Evolutionary conservation across 2,329 filamentous ascomycete genomes (phyloP), one percentile per base, ranked within the genome.

Genomic region (Zalaria obscura): DNA sequence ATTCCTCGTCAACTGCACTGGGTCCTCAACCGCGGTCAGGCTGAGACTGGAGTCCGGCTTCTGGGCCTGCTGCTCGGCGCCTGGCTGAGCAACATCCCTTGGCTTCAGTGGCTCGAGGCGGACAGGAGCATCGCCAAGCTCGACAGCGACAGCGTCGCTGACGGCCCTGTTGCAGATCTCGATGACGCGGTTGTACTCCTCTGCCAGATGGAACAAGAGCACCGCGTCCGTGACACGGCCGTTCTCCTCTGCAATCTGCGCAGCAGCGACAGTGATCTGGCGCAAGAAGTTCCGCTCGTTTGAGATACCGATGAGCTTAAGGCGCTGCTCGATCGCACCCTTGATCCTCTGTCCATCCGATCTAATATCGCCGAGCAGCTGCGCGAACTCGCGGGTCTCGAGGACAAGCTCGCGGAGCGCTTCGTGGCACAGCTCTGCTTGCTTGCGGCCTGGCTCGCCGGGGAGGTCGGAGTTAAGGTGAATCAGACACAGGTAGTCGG

Each of bases 361-460:
- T 45, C 79, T 76, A 52, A 98, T 87, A 58, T 98, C 93, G 40
- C 93, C 91, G 38, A 98, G 78, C 9, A 98, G 69, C 55, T 86
- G 83, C 55, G 88, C 89, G 61, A 96, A 98, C 57, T 98, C 91
- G 50, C 89, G 78, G 18, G 88, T 94, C 64, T 98, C 91, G n/a
- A 98, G 72, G 26, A 95, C 87, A 42, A 96, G 78, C 61, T 96
- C 91, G 31, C 88, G 83, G 43, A 98, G 69, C 5, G 87, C 89
- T 61, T 94, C 86, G 60, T 95, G 86, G 62, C 89, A 96, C 32
- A 95, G 75, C 38, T 75, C 76, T 40, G 79, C 75, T 57, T 94
- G 89, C 35, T 80, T 79, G 46, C 75, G 77, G 43, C 86, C 87
- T 4, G 80, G 69, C 43, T 83, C 75, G 18, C 80, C 82, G 26